Evolutionary conservation across 192 early-diverging fungal species (phyloP), one percentile per base, ranked within the genome.

Genomic region (Pilobolus umbonatus): DNA sequence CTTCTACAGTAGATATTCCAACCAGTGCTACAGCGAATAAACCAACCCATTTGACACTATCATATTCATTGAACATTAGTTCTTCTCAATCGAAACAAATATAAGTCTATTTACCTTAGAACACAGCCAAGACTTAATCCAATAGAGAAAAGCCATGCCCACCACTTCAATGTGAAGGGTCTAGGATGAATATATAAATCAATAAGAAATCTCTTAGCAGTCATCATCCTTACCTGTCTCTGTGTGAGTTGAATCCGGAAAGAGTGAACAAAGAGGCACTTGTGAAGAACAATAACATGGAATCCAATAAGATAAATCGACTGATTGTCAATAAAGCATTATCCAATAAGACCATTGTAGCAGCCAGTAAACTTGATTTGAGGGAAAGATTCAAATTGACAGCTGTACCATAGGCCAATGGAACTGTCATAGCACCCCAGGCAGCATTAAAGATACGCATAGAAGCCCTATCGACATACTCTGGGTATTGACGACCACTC

Each of bases 11-110:
- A 65, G 92, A 89, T 39, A 96, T 45, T 4, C 95, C 95, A 54
- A 96, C 90, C 7, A 96, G 69, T 4, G 91, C 94, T 10, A 94
- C 87, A 28, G 85, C 83, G 72, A 99, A 92, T 21, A 96, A 66
- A 0, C 97, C 97, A 29, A 99, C 91, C 97, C 95, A 99, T 73
- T 99, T 99, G 28, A 94, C 83, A 73, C 87, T 89, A 43, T 31
- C 5, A 15, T 28, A 32, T n/a, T 28, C 5, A 32, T 31, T 31
- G 7, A 35, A 36, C 4, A 53, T 34, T 19, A 17, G 26, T 9
- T 15, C 26, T 4, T 2, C 7, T 57, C 11, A 14, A 42, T 26
- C 15, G 17, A 14, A 29, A 26, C 4, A 24, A 17, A 22, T 42
- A 9, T 40, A 25, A 36, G 6, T 29, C 25, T 4, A 1, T 35